phyloP scores from a whole-genome alignment of 2,329 filamentous ascomycete species.

The Plectosphaerella plurivora region DNA sequence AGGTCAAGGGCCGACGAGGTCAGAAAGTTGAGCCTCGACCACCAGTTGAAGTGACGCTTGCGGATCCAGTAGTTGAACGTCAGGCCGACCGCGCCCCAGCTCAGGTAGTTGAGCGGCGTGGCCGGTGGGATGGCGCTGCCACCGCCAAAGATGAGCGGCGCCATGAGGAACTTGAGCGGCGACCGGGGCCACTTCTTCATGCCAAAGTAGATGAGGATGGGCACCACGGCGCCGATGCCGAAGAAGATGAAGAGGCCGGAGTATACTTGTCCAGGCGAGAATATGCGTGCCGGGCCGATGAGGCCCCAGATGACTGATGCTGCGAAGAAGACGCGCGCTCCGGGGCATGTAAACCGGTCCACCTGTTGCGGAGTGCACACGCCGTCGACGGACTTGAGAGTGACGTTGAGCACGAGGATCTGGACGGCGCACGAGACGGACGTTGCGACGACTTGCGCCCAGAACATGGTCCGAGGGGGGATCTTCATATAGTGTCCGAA shows the following conservation, averaged over 20 bases:
- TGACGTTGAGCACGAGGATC: conserved; percentile 58
- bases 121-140: conserved; percentile 57
- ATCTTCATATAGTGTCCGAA: conserved; percentile 86
- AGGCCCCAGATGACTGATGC: conserved; percentile 66
- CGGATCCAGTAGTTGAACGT: conserved; percentile 67
- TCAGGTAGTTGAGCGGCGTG: conserved; percentile 68
- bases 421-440: conserved; percentile 64
- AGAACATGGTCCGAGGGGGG: conserved; percentile 71
- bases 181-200: conserved; percentile 47
- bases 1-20: conserved; percentile 67
- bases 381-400: conserved; percentile 54
- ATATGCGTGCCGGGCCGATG: conserved; percentile 59
- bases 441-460: conserved; percentile 62
- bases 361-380: conserved; percentile 56
- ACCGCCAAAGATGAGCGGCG: conserved; percentile 60
- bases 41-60: conserved; percentile 62
- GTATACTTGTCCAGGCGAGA: conserved; percentile 60
- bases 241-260: conserved; percentile 57
- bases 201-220: conserved; percentile 46
- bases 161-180: conserved; percentile 49
- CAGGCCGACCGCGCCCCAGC: conserved; percentile 69
- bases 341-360: conserved; percentile 59
- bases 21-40: conserved; percentile 69
- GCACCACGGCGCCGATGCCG: conserved; percentile 46
- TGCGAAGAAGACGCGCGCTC: conserved; percentile 61